These are phyloP conservation scores for Tetratostichococcus sp. DNA, from an alignment of 139 green algal genomes.

Conservation along the genomic window DNA sequence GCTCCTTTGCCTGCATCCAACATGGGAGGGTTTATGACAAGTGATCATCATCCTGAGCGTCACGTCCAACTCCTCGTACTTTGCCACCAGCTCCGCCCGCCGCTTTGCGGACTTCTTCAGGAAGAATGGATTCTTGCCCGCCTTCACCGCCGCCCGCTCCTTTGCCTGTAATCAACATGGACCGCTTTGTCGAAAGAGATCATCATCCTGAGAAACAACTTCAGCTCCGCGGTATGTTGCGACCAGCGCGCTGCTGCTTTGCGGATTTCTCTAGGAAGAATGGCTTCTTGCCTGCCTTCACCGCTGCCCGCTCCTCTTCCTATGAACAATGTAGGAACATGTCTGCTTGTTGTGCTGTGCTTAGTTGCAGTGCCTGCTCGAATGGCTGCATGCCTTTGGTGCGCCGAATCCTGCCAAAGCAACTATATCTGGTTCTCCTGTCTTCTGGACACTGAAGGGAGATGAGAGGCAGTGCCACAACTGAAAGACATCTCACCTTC, in stretches of 20 bases:
- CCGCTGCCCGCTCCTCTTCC: slow-evolving; percentile 47
- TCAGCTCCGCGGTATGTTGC: slow-evolving; percentile 76
- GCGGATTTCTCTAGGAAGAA: slow-evolving; percentile 66
- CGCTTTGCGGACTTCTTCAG: slow-evolving; percentile 54
- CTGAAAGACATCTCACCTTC: slow-evolving; percentile 36
- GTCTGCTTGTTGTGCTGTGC: too few species aligned
- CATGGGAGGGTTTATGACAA: background rate
- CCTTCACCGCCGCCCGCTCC: slow-evolving; percentile 43
- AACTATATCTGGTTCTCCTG: too few species aligned
- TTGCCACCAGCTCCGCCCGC: slow-evolving; percentile 48
- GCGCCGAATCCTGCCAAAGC: too few species aligned
- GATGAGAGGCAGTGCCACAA: background rate
- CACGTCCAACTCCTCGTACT: slow-evolving; percentile 77
- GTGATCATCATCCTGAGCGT: slow-evolving; percentile 56
- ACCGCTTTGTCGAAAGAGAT: background rate
- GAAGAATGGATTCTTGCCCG: slow-evolving; percentile 71
- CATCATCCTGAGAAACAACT: slow-evolving; percentile 65
- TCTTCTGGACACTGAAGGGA: too few species aligned
- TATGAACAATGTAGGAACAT: slow-evolving; percentile 4
- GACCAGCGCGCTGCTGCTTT: slow-evolving; percentile 46
- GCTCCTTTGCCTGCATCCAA: slow-evolving; percentile 17
- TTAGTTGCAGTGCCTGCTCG: too few species aligned
- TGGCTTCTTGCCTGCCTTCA: slow-evolving; percentile 62
- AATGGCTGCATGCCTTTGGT: too few species aligned
- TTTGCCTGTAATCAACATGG: slow-evolving; percentile 1